Percentiles rank a stretch among this genome's conserved stretches.
Conservation (phyloP, 1,284 basidiomycete species). For the Tetrapyrgos nigripes region DNA sequence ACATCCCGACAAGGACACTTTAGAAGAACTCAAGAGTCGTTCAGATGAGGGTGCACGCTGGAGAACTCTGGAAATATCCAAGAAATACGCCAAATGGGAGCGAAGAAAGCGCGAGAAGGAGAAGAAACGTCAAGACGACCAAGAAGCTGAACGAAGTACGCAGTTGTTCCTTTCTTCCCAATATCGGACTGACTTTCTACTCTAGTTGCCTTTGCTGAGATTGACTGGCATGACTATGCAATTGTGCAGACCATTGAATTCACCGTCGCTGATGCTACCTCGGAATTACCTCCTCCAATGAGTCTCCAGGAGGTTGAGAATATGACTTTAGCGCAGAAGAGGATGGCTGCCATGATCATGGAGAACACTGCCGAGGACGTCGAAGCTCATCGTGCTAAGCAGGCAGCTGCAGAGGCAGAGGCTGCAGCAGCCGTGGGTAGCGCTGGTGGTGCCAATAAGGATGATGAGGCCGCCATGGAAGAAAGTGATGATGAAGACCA, state of each 20-base stretch:
- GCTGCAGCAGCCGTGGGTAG: slow-evolving; percentile 74
- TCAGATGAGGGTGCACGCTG: slow-evolving; percentile 69
- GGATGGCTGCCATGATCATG: slow-evolving; percentile 99
- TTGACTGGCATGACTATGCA: slow-evolving; percentile 99
- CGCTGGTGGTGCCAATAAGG: slow-evolving; percentile 54
- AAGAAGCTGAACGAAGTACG: slow-evolving; percentile 86
- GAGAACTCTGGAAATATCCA: slow-evolving; percentile 81
- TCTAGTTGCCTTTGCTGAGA: slow-evolving; percentile 90
- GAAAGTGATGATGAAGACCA: slow-evolving; percentile 82
- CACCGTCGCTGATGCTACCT: slow-evolving; percentile 88
- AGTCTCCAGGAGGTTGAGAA: slow-evolving; percentile 93
- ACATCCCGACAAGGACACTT: slow-evolving; percentile 78
- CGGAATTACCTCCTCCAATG: slow-evolving; percentile 95
- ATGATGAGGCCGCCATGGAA: slow-evolving; percentile 76
- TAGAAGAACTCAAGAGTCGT: slow-evolving; percentile 74
- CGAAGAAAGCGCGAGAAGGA: slow-evolving; percentile 83
- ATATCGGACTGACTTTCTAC: slow-evolving; percentile 14
- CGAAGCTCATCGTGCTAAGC: slow-evolving; percentile 78
- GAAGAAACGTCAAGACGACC: slow-evolving; percentile 87
- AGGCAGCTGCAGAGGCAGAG: slow-evolving; percentile 81
- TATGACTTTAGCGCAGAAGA: slow-evolving; percentile 97
- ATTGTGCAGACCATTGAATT: slow-evolving; percentile 99
- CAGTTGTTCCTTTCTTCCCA: slow-evolving; percentile 24
- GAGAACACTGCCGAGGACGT: slow-evolving; percentile 89
- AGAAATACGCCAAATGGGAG: slow-evolving; percentile 90